Conservation (phyloP, 208 protist genomes). For the Zelonia costaricensis region DNA sequence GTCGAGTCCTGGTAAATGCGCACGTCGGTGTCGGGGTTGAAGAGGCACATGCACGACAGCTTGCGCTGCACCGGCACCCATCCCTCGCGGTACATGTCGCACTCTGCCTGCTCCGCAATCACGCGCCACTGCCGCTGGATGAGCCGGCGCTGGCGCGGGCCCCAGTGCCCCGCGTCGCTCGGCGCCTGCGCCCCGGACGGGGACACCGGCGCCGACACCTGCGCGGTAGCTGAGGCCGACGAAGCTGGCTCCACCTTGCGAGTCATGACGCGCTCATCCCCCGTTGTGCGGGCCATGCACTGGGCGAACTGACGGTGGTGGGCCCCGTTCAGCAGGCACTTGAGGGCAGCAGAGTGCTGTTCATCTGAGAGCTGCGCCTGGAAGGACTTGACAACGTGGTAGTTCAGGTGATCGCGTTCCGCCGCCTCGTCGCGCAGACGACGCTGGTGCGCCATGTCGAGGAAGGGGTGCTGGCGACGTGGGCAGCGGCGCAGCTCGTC, state of each 20-base stretch:
- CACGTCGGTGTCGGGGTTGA: constrained; percentile 54
- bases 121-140: constrained; percentile 47
- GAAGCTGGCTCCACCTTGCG: neutral
- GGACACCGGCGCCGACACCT: neutral
- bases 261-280: neutral
- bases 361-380: constrained; percentile 15
- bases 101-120: constrained; percentile 38
- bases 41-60: constrained; percentile 72
- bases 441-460: constrained; percentile 52
- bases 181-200: neutral
- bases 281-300: constrained; percentile 8
- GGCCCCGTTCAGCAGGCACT: constrained; percentile 48
- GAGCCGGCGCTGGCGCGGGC: constrained; percentile 12
- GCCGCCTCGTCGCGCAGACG: constrained; percentile 13
- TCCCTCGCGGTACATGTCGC: constrained; percentile 39
- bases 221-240: neutral
- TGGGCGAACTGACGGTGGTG: constrained; percentile 35
- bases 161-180: constrained; percentile 13
- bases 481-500: constrained; percentile 19
- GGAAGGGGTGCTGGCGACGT: constrained; percentile 38
- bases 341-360: constrained; percentile 31
- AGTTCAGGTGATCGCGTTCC: constrained; percentile 34
- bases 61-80: constrained; percentile 35
- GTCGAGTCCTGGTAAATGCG: constrained; percentile 49
- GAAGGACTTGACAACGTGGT: constrained; percentile 30